Evolutionary conservation across 2,329 filamentous ascomycete genomes (phyloP), one percentile per base, ranked within the genome.

Genomic region (Bertia moriformis): DNA sequence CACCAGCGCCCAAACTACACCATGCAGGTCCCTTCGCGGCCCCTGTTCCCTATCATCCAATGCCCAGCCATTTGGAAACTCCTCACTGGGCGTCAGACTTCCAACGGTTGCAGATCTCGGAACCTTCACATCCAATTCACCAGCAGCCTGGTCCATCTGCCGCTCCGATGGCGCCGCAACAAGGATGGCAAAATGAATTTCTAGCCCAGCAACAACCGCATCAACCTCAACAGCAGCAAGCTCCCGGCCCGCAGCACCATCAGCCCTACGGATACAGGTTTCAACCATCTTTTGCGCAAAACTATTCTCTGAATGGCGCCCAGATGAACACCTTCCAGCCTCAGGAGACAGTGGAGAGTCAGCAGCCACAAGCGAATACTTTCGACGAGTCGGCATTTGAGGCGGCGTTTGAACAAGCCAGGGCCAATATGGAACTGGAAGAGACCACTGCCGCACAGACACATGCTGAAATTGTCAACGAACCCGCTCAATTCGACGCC

Each of bases 101-200:
- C 56, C 63, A 38, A 60, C 69, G 43, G 49, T 61, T 46, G 61
- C 65, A 39, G 57, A 62, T 43, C 56, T 55, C 33, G 33, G 41
- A 43, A 10, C 43, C 41, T 20, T 42, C 4, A 19, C 20, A 15
- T 29, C 19, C 32, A 33, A 24, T 38, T 17, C 13, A 37, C 3
- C 5, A 20, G 4, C 40, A 17, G 17, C 12, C 36, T 39, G 4
- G 14, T 14, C 12, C 12, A 14, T 5, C 19, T 14, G 4, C 38
- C 17, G 18, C 27, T 19, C 38, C 18, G 19, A 38, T 36, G 22
- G 48, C 51, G 38, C 5, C 46, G 43, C 33, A 32, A 37, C 15
- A 36, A 14, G 39, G 35, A n/a, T 77, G 73, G 73, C 71, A 74
- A 22, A 61, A 69, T 47, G 73, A 77, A 46, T 78, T 78, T 45